These are phyloP conservation scores for Lactarius vividus DNA, from an alignment of 768 basidiomycete species.

Conservation along the genomic window DNA sequence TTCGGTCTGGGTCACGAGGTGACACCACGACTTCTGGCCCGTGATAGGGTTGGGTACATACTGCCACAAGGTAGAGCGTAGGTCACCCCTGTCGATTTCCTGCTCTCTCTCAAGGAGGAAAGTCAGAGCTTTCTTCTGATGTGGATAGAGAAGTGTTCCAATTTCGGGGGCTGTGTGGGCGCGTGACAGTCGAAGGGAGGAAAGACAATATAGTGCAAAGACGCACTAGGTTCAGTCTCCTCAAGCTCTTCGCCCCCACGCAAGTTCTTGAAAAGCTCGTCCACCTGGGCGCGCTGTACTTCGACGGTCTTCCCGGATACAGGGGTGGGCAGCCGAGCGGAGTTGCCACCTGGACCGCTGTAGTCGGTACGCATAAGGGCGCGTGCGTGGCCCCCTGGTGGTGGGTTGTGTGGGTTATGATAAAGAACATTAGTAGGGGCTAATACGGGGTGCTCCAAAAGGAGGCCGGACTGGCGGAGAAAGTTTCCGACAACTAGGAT, in stretches of 20 bases:
- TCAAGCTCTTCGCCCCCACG: slow-evolving; percentile 82
- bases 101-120: slow-evolving; percentile 89
- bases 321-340: slow-evolving; percentile 55
- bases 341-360: slow-evolving; percentile 39
- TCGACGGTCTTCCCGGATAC: slow-evolving; percentile 78
- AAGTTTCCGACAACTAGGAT: slow-evolving; percentile 77
- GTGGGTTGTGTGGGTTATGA: slow-evolving; percentile 86
- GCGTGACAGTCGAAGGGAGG: slow-evolving; percentile 26
- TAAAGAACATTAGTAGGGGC: slow-evolving; percentile 63
- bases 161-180: slow-evolving; percentile 57
- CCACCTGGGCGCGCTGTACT: slow-evolving; percentile 89
- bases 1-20: slow-evolving; percentile 82
- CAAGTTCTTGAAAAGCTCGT: slow-evolving; percentile 88
- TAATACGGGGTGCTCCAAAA: slow-evolving; percentile 76
- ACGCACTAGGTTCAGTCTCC: slow-evolving; percentile 84
- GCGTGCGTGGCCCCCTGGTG: slow-evolving; percentile 59
- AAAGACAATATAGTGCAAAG: slow-evolving; percentile 23
- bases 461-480: slow-evolving; percentile 62
- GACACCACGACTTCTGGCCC: slow-evolving; percentile 61
- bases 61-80: slow-evolving; percentile 73
- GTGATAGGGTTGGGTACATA: slow-evolving; percentile 48
- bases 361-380: slow-evolving; percentile 43
- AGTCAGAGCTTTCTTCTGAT: slow-evolving; percentile 97
- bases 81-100: slow-evolving; percentile 60
- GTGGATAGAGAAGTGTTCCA: slow-evolving; percentile 87